Evolutionary conservation across 2,329 filamentous ascomycete genomes (phyloP), one percentile per base, ranked within the genome.

Genomic region (Pyrenophora tritici-repentis): DNA sequence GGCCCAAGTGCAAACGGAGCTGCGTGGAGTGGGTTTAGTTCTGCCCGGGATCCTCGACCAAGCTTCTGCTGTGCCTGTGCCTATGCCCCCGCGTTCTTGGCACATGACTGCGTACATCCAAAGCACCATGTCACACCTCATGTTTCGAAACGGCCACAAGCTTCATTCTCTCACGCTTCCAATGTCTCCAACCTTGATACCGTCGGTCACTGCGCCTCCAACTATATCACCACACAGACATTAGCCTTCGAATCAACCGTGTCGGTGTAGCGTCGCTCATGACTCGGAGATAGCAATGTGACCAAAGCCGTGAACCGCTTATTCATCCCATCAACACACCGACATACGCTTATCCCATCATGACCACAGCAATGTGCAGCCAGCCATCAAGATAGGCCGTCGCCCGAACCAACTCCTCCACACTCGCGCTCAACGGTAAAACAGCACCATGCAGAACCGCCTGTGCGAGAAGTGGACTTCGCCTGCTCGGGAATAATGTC

Each of bases 341-440:
- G 44, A 91, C 89, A 35, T 29, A 10, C 9, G 26, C 26, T 29
- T 29, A 29, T 29, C 26, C 26, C 68, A 91, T 79, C 78, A 95
- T 87, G 16, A 86, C 81, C 4, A 97, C 83, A 44, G 91, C 89
- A 35, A 97, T 75, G 72, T 91, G 90, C 20, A 96, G 73, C 88
- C 92, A 99, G 0, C 94, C 94, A 75, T 99, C 94, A 0, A 91
- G 86, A 78, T 97, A 97, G 1, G 90, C 86, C 3, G 89, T 88
- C 66, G 88, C 88, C 49, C 86, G 83, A 75, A 94, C 89, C 50
- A 99, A 72, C 39, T 97, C 93, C 66, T 91, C 89, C 14, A 99
- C 74, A 18, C 86, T 86, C 1, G 91, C 89, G 52, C 79, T 76
- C 77, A 97, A 88, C 1, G 94, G 93, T 51, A 96, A 83, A 0